phyloP scores from a whole-genome alignment of 225 moss, liverwort and hornwort species.

The Thuidium tamariscinum region DNA sequence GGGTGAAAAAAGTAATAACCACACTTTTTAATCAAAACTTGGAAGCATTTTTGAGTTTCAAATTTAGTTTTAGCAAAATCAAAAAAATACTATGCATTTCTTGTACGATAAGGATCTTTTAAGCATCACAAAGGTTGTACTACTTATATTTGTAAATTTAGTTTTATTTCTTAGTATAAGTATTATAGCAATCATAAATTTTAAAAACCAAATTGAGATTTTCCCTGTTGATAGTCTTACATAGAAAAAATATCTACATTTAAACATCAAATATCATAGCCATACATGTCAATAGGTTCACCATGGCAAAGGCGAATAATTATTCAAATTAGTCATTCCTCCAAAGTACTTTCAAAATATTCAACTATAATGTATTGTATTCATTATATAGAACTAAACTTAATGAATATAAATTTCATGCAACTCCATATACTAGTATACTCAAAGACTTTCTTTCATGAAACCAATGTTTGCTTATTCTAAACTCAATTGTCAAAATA shows the following conservation, averaged over 20 bases:
- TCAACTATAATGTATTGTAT: not conserved
- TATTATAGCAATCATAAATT: not conserved
- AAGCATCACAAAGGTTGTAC: not conserved
- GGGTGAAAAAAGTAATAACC: not conserved
- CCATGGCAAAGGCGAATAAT: not conserved
- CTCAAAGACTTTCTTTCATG: not conserved
- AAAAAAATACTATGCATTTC: not conserved
- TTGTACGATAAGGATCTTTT: not conserved
- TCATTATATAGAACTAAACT: rapidly evolving
- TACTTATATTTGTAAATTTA: no score
- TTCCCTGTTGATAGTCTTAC: not conserved
- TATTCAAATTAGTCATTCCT: not conserved
- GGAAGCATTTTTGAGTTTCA: not conserved
- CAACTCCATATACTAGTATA: not conserved
- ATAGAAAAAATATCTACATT: not conserved
- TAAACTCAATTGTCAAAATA: not conserved
- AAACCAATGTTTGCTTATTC: not conserved
- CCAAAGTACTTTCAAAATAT: not conserved
- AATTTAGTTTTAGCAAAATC: not conserved
- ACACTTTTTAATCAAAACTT: not conserved
- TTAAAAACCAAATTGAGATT: not conserved
- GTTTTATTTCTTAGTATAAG: not conserved
- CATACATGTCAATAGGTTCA: not conserved
- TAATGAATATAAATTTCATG: not conserved
- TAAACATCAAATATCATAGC: not conserved